Base-by-base conservation (phyloP, 176 grass and related monocot genomes). In the Carex scoparia region DNA sequence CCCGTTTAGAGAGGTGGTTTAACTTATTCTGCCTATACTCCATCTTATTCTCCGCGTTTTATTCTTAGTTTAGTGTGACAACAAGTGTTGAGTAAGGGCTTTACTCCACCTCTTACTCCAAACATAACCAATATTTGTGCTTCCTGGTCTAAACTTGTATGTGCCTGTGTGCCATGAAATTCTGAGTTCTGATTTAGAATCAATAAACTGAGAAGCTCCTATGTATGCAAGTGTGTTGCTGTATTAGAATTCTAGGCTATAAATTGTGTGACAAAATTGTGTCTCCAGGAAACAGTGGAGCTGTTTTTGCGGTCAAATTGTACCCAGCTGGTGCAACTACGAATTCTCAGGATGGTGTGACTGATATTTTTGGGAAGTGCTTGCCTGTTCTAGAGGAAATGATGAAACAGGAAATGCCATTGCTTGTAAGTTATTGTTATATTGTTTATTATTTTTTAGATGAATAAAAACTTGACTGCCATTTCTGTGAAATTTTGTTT, bases 301-400 rank as follows among this genome's bases (percentile, higher is more conserved):
- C 89, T 4, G 85, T 98, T 53, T 92, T 89, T 79, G 90, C 89
- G 65, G 91, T 98, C 30, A 98, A 98, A 85, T 35, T 98, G 48
- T 95, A 98, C 87, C 96, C 96, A 85, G 93, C 93, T 53, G 91
- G 93, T 84, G 96, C 91, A 86, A 98, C 93, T 56, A 98, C 96
- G 5, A 98, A 98, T 87, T 98, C 96, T 73, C 93, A 95, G 90
- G 90, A 98, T 65, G 93, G 93, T 1, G 96, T 98, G 54, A 95
- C 93, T 54, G 89, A 94, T 88, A 84, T 98, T 67, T 83, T 92
- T 76, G 93, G 88, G 55, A 95, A 98, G 49, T 98, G 96, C 63
- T 80, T 95, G 66, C 90, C 90, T 73, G 91, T 98, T 23, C 86
- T 98, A 8, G 96, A 95, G 79, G 91, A 95, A 57, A 95, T 98